Evolutionary conservation across 2,329 filamentous ascomycete species (phyloP).

Genomic region (Sporothrix mexicana): DNA sequence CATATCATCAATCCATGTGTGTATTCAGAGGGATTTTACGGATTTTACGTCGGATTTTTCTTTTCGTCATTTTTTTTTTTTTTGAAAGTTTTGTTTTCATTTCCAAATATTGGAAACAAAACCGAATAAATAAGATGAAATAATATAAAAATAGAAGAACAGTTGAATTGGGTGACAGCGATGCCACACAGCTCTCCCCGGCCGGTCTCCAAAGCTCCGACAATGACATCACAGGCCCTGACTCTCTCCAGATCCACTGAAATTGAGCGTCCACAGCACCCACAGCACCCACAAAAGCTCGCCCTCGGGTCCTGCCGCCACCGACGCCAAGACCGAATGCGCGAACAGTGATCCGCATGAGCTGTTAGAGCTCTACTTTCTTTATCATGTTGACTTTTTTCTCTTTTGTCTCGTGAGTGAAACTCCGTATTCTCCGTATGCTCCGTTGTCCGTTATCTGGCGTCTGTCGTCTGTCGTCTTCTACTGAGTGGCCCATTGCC

Average conservation of each 20-base stretch:
- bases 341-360: constrained; percentile 10
- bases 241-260: neutral
- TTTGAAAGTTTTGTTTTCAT: too few species aligned
- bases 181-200: constrained; percentile 6
- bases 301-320: constrained; percentile 12
- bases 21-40: too few species aligned
- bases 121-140: too few species aligned
- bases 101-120: too few species aligned
- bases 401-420: neutral
- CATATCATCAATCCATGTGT: too few species aligned
- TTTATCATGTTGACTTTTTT: neutral
- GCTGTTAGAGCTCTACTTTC: neutral
- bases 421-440: neutral
- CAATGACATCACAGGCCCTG: constrained; percentile 22
- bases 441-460: neutral
- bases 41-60: too few species aligned
- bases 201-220: neutral
- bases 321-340: constrained; percentile 24
- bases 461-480: neutral
- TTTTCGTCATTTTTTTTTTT: neutral
- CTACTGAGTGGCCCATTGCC: too few species aligned
- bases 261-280: neutral
- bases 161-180: too few species aligned
- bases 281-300: neutral
- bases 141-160: too few species aligned